phyloP scores from a whole-genome alignment of 1,284 basidiomycete genomes.

The Trichosporon ovoides region DNA sequence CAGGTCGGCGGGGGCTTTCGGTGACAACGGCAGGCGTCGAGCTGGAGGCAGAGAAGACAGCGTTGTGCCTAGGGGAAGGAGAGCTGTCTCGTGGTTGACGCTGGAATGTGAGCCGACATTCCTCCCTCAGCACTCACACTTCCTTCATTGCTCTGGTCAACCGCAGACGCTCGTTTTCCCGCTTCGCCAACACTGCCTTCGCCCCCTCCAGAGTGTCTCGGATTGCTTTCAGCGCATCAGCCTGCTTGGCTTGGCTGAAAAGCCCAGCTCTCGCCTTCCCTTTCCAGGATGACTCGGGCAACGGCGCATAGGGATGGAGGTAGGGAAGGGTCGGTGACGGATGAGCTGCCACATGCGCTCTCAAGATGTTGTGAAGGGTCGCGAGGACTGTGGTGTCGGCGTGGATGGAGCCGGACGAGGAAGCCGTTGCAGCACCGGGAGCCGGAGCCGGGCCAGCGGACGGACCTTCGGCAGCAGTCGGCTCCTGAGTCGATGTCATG shows the following conservation, averaged over 20 bases:
- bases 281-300: constrained; percentile 14
- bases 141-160: constrained; percentile 21
- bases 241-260: constrained; percentile 16
- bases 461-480: background rate
- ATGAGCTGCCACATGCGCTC: constrained; percentile 20
- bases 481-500: background rate
- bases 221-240: constrained; percentile 25
- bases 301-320: constrained; percentile 30
- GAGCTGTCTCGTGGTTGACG: constrained; percentile 29
- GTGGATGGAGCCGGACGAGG: background rate
- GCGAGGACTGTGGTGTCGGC: constrained; percentile 20
- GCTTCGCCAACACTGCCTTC: constrained; percentile 15
- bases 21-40: constrained; percentile 11
- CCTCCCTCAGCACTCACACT: constrained; percentile 13
- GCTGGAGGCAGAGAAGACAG: constrained; percentile 16
- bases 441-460: background rate
- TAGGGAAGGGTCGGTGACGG: constrained; percentile 23
- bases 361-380: constrained; percentile 23
- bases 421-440: background rate
- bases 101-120: constrained; percentile 18
- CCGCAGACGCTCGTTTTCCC: constrained; percentile 15
- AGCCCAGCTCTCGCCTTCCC: constrained; percentile 19
- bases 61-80: constrained; percentile 23
- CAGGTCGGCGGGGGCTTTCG: constrained; percentile 29
- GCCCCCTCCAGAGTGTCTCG: constrained; percentile 29